phyloP scores from a whole-genome alignment of 2,329 filamentous ascomycete species.

The Fusarium haematococcum region DNA sequence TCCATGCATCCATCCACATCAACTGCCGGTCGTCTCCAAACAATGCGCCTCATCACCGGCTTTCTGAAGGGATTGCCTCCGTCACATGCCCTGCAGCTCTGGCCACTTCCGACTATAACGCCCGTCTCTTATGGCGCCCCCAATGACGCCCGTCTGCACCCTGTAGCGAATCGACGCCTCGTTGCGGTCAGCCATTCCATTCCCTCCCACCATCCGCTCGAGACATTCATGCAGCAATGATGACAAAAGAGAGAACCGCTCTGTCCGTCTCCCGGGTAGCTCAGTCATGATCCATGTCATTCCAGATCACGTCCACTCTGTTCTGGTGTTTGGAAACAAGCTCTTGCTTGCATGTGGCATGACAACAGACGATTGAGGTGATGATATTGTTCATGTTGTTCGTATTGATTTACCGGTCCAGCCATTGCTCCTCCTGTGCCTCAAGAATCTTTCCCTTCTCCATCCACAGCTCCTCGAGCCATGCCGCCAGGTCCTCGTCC shows the following conservation, averaged over 20 bases:
- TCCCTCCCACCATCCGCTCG: constrained; percentile 12
- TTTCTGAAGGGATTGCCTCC: constrained; percentile 3
- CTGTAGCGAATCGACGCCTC: constrained; percentile 17
- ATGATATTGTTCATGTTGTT: neutral
- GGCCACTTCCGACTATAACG: constrained; percentile 20
- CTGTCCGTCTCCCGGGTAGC: neutral
- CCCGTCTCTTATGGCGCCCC: constrained; percentile 18
- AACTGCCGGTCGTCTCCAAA: constrained; percentile 36
- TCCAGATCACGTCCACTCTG: neutral
- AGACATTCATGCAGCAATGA: constrained; percentile 9
- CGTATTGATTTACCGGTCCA: neutral
- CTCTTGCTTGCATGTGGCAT: neutral
- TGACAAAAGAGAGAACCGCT: constrained; percentile 7
- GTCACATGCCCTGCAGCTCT: constrained; percentile 27
- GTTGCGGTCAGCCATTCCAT: constrained; percentile 10
- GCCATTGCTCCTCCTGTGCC: constrained; percentile 35
- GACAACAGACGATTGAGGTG: neutral
- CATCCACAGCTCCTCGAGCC: constrained; percentile 65
- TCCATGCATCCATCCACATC: constrained; percentile 25
- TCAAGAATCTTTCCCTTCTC: constrained; percentile 66
- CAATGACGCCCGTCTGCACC: constrained; percentile 18
- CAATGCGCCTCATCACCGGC: constrained; percentile 16
- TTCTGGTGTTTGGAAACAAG: neutral
- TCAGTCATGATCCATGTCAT: neutral
- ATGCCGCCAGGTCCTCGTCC: constrained; percentile 62